Base-by-base conservation (phyloP, 2,329 filamentous ascomycete species). In the Fusarium equiseti region DNA sequence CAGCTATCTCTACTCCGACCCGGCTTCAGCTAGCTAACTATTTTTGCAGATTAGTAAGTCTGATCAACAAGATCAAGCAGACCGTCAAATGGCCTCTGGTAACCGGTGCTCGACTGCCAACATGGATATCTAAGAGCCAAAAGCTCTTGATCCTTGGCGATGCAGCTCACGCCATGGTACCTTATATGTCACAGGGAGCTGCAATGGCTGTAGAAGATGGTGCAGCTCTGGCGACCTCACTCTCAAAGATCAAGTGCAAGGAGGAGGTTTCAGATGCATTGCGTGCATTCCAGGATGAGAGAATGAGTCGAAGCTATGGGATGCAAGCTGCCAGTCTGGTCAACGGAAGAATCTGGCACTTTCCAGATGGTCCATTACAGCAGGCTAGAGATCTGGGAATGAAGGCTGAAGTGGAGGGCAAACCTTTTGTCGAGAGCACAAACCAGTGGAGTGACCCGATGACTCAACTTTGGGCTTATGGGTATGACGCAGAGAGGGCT, bases 141-240 rank as follows among this genome's bases (percentile, higher is more conserved):
- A 63, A 63, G 6, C 38, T 63, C 0, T 1, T 63, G 0, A 54
- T 63, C 1, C 57, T 63, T 2, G 59, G 59, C 2, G 59, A 63
- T 18, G 59, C 59, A 12, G 59, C 59, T 4, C 59, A 63, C 3
- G 59, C 59, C 2, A 63, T 63, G 59, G 59, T 63, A 1, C 59
- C 59, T 0, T 63, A 63, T 16, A 63, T 63, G 59, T 63, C 59
- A 8, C 59, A 63, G 3, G 59, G 59, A 8, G 59, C 59, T 6
- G 59, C 59, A 4, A 63, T 63, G 59, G 59, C 59, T 3, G 57
- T 63, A 5, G 59, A 63, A 46, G 59, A 63, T 20, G 59, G 57
- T 0, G 57, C 59, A 3, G 59, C 59, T 8, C 31, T 63, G 0
- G 59, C 59, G 1, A 16, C 46, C 3, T 46, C 57, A 1, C 15